These are phyloP conservation scores for sorghum (Sorghum bicolor) DNA, from an alignment of 176 grass and related monocot species.

Conservation along the genomic window Sorghum_bicolor_NCBIv3 NC_012878.2:9109001-9109500, in stretches of 20 bases:
- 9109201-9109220: conserved; percentile 51
- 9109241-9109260: conserved; percentile 60
- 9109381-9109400: conserved; percentile 55
- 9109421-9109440: conserved; percentile 53
- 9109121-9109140: conserved; percentile 56
- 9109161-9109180: conserved; percentile 90
- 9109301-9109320: conserved; percentile 72
- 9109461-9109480: conserved; percentile 6
- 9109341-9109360: conserved; percentile 19
- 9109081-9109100: conserved; percentile 22
- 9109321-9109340: conserved; percentile 66
- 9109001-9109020: conserved; percentile 27
- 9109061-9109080: not conserved
- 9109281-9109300: conserved; percentile 53
- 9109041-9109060: not conserved
- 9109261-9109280: conserved; percentile 25
- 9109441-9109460: conserved; percentile 34
- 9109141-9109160: conserved; percentile 70
- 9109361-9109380: conserved; percentile 22
- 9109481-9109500: conserved; percentile 45
- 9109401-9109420: conserved; percentile 48
- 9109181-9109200: conserved; percentile 53
- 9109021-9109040: not conserved
- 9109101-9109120: conserved; percentile 26
- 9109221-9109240: conserved; percentile 78